Evolutionary conservation across 768 basidiomycete genomes (phyloP), one percentile per base, ranked within the genome.

Genomic region (Daedaleopsis nitida): DNA sequence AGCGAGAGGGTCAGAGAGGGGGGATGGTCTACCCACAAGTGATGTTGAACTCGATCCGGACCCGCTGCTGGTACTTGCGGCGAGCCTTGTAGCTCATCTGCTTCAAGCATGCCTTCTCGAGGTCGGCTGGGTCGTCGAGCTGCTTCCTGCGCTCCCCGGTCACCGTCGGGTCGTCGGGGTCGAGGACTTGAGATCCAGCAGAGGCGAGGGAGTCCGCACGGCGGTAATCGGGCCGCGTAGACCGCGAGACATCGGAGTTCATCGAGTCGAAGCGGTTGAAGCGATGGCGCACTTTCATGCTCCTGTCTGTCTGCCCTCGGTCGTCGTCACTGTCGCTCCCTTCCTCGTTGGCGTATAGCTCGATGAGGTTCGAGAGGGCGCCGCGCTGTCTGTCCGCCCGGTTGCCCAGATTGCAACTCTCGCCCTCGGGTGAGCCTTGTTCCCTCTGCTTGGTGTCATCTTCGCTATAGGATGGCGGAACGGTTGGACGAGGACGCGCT

Each of bases 1-100:
- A 21, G 19, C 47, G 11, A 27, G 35, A 47, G 68, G 27, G 27
- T 32, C 27, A 32, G 27, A 32, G 27, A 32, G 7, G 27, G 7
- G 27, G 27, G 4, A 32, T 32, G 27, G 27, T 3, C 7, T 73
- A 73, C 78, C 68, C 70, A 91, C 91, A 85, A 38, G 86, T 83
- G 54, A 91, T 78, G 66, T 92, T 91, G 70, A 87, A 91, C 66
- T 90, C 86, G 57, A 92, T 91, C 59, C 78, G 84, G 61, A 86
- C 81, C 23, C 82, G 82, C 71, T 82, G 83, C 11, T 82, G 78
- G 64, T 86, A 82, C 70, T 89, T 91, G 66, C 86, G 80, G 38
- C 88, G 84, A 48, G 82, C 73, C 66, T 82, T 83, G 70, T 91
- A 90, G 68, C 83, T 83, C 86, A 89, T 87, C 62, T 80, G 78